Conservation (phyloP, 2,329 filamentous ascomycete genomes). For the Neocatenulostroma microsporum region DNA sequence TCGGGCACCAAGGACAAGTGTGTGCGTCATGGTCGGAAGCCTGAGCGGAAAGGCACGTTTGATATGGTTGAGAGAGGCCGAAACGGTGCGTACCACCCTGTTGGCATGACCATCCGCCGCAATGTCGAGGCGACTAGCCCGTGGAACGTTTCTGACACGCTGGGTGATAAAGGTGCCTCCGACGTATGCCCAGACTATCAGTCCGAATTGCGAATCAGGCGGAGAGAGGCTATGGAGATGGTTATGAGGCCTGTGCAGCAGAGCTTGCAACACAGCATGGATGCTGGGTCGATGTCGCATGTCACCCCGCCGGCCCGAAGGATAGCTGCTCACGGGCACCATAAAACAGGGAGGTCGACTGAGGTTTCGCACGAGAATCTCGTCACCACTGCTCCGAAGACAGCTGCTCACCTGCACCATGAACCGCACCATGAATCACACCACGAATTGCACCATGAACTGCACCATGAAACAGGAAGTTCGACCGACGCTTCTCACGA, state of each 20-base stretch:
- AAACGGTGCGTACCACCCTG: constrained; percentile 25
- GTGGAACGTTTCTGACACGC: constrained; percentile 11
- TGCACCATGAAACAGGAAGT: too few species aligned
- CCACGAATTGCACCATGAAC: too few species aligned
- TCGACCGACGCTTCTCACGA: too few species aligned
- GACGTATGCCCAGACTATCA: constrained; percentile 27
- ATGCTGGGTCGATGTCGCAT: not conserved
- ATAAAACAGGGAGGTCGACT: not conserved
- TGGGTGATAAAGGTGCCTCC: constrained; percentile 13
- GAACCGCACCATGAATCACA: too few species aligned
- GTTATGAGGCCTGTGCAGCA: constrained; percentile 11
- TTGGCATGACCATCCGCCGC: constrained; percentile 17
- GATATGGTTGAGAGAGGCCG: constrained; percentile 21
- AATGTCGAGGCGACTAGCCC: constrained; percentile 27
- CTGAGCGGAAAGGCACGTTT: constrained; percentile 10
- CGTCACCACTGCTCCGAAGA: too few species aligned
- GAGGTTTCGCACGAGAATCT: too few species aligned
- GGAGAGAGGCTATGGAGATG: constrained; percentile 10
- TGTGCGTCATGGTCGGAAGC: constrained; percentile 26
- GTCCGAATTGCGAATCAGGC: constrained; percentile 22
- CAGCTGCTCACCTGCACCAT: too few species aligned
- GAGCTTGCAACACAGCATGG: not conserved
- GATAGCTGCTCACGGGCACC: not conserved
- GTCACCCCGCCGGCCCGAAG: not conserved
- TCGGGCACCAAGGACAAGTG: constrained; percentile 23